Evolutionary conservation across 2,329 filamentous ascomycete genomes (phyloP).

Genomic region (Aspergillus fructus): DNA sequence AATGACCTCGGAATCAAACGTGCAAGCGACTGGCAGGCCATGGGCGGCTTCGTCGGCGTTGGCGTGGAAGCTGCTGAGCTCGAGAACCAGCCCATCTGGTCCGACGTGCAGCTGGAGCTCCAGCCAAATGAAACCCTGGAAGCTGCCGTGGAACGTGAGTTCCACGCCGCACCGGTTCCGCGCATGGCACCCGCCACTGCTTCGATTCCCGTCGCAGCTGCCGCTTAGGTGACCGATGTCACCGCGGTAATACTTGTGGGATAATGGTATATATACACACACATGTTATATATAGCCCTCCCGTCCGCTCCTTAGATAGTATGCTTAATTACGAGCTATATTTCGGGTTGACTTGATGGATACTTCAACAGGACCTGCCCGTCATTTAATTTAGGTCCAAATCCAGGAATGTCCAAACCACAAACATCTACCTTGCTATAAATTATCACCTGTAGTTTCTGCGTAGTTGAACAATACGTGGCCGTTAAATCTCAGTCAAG

Average conservation of each 20-base stretch:
- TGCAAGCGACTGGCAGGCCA: constrained; percentile 84
- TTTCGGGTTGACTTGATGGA: background rate
- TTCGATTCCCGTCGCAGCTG: constrained; percentile 28
- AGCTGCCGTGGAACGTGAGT: constrained; percentile 53
- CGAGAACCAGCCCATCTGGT: constrained; percentile 79
- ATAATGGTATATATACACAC: background rate
- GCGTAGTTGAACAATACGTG: background rate
- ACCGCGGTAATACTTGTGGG: background rate
- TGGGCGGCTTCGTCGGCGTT: constrained; percentile 93
- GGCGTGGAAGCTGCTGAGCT: constrained; percentile 65
- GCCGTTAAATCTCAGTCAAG: background rate
- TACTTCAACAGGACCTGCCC: constrained; percentile 7
- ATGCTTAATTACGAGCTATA: background rate
- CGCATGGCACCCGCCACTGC: constrained; percentile 20
- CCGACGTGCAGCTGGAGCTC: constrained; percentile 80
- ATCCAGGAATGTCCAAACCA: background rate
- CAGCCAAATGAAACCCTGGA: constrained; percentile 56
- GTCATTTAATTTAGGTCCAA: constrained; percentile 8
- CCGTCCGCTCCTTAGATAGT: constrained; percentile 11
- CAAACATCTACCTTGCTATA: background rate
- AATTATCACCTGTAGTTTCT: background rate
- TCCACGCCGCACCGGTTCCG: constrained; percentile 21
- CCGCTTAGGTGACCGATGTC: constrained; percentile 22
- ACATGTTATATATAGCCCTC: background rate
- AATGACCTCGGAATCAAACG: constrained; percentile 84